Percentiles rank a stretch among this genome's conserved stretches.
Evolutionary conservation across 2,329 filamentous ascomycete genomes (phyloP).

Genomic region (Colletotrichum endophyticum): DNA sequence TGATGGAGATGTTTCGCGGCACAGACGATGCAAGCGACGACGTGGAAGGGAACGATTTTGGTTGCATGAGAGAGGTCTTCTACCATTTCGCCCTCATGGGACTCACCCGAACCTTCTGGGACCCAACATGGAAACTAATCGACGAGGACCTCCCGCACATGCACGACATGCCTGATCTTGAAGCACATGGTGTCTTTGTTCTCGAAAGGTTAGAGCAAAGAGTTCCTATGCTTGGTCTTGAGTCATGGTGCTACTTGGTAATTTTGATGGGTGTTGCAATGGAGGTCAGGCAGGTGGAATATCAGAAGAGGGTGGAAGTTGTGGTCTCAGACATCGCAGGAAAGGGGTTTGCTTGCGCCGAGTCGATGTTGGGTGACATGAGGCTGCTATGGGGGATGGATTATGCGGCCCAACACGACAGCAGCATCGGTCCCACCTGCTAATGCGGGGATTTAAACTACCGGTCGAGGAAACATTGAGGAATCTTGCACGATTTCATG

Average conservation of each 20-base stretch:
- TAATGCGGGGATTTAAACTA: background rate
- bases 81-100: conserved; percentile 5
- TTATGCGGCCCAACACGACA: background rate
- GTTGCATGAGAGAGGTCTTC: background rate
- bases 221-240: background rate
- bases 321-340: background rate
- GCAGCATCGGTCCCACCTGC: background rate
- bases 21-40: background rate
- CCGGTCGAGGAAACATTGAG: background rate
- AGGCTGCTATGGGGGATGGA: background rate
- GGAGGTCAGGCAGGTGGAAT: background rate
- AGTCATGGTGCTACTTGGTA: background rate
- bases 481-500: background rate
- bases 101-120: conserved; percentile 1
- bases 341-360: background rate
- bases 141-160: background rate
- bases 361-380: background rate
- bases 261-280: background rate
- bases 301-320: background rate
- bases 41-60: background rate
- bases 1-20: background rate
- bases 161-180: background rate
- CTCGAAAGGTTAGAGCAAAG: conserved; percentile 6
- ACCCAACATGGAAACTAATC: conserved; percentile 4
- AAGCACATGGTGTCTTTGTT: background rate